Percentiles rank a stretch among this genome's conserved stretches.
Evolutionary conservation across 305 asterid genomes (phyloP).

Genomic region (Ilex paraguariensis): DNA sequence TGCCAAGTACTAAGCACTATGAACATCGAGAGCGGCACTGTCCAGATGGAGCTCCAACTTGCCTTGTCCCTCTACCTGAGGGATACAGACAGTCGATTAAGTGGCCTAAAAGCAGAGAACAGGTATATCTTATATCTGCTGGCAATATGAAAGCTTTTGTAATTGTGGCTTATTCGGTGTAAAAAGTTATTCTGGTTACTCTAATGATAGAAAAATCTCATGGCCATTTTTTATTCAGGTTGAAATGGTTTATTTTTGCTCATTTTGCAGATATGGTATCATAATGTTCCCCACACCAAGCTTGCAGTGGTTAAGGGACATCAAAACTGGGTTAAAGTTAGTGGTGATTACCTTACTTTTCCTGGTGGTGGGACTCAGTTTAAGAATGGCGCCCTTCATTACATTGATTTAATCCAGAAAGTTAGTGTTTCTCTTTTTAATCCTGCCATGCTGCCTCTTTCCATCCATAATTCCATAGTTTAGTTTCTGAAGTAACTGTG

Average conservation of each 20-base stretch:
- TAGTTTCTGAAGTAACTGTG: too few relatives aligned
- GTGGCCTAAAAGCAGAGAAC: constrained; percentile 24
- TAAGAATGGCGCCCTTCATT: constrained; percentile 19
- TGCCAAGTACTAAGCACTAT: constrained; percentile 14
- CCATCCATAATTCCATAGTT: too few relatives aligned
- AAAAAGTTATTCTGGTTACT: not conserved
- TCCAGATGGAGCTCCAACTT: constrained; percentile 15
- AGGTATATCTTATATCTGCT: constrained; percentile 8
- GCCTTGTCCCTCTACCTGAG: constrained; percentile 21
- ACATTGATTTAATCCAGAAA: constrained; percentile 17
- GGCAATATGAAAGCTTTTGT: not conserved
- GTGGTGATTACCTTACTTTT: constrained; percentile 19
- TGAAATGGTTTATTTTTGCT: not conserved
- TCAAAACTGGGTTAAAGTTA: constrained; percentile 22
- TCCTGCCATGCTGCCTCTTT: too few relatives aligned
- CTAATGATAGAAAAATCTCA: too few relatives aligned
- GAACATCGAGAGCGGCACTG: constrained; percentile 25
- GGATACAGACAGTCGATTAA: constrained; percentile 19
- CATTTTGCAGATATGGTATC: constrained; percentile 18
- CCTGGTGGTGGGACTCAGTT: constrained; percentile 22
- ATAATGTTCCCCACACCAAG: constrained; percentile 20
- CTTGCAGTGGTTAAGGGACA: constrained; percentile 21
- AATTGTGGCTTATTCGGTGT: constrained; percentile 3
- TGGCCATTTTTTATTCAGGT: too few relatives aligned
- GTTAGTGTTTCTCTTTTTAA: constrained; percentile 8